These are phyloP conservation scores for Rutstroemia sp. DNA, from an alignment of 2,329 filamentous ascomycete genomes.

Conservation along the genomic window DNA sequence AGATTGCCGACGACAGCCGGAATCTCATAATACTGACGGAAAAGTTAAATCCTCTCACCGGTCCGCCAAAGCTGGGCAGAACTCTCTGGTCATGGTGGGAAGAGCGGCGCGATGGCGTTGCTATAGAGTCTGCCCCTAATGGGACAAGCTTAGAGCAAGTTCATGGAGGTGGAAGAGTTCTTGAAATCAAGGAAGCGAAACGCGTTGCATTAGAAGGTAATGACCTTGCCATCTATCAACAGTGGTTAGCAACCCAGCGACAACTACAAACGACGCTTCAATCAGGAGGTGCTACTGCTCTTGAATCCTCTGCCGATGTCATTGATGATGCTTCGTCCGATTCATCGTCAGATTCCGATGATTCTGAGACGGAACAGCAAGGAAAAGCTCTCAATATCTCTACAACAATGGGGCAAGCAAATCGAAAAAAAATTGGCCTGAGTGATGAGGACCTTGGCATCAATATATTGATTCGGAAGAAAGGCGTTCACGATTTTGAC, in stretches of 20 bases:
- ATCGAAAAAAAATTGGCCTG: slow-evolving; percentile 76
- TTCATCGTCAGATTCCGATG: slow-evolving; percentile 78
- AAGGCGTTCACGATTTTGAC: slow-evolving; percentile 89
- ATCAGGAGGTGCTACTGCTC: slow-evolving; percentile 54
- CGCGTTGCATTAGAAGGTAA: slow-evolving; percentile 63
- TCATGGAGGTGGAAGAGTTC: slow-evolving; percentile 53
- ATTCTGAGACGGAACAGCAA: slow-evolving; percentile 83
- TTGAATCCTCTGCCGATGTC: slow-evolving; percentile 65
- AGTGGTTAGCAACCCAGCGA: slow-evolving; percentile 82
- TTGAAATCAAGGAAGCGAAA: slow-evolving; percentile 54
- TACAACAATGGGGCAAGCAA: slow-evolving; percentile 74
- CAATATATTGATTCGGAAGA: slow-evolving; percentile 81
- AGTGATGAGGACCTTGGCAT: slow-evolving; percentile 88
- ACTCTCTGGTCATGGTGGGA: slow-evolving; percentile 77
- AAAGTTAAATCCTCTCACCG: slow-evolving; percentile 40
- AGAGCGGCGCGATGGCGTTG: slow-evolving; percentile 56
- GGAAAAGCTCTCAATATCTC: slow-evolving; percentile 87
- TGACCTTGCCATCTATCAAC: slow-evolving; percentile 78
- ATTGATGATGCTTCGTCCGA: slow-evolving; percentile 82
- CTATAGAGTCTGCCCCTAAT: slow-evolving; percentile 44
- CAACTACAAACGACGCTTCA: slow-evolving; percentile 80
- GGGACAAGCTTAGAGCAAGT: slow-evolving; percentile 59
- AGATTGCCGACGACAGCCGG: slow-evolving; percentile 65
- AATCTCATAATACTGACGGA: slow-evolving; percentile 89
- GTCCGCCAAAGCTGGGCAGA: slow-evolving; percentile 46